Evolutionary conservation across 345 rosid species (phyloP).

Genomic region (Tarenaya hassleriana): DNA sequence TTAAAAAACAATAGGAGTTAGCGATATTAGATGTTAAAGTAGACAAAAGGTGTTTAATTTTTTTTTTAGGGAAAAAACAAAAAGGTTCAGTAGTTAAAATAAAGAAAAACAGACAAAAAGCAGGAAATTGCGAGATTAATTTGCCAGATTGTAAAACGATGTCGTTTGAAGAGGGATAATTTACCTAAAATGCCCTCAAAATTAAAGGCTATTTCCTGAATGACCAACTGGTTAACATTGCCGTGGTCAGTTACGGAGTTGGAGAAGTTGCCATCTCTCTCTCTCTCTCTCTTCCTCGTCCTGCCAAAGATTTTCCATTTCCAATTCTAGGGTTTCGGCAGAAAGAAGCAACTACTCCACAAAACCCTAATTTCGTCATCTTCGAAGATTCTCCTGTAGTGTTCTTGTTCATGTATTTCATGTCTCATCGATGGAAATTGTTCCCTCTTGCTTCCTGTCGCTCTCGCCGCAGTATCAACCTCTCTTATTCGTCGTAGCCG

Average conservation of each 20-base stretch:
- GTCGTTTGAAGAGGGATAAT: background rate
- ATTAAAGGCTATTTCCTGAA: constrained; percentile 2
- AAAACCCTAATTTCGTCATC: constrained; percentile 18
- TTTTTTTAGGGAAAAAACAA: too few species aligned
- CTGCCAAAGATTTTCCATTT: constrained; percentile 10
- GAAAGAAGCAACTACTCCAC: background rate
- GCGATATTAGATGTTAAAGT: too few species aligned
- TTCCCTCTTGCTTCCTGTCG: constrained; percentile 29
- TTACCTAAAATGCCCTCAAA: background rate
- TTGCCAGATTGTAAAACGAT: background rate
- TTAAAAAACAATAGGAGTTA: too few species aligned
- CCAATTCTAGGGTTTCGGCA: constrained; percentile 26
- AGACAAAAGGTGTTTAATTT: too few species aligned
- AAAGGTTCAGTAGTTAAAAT: too few species aligned
- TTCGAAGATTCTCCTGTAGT: constrained; percentile 26
- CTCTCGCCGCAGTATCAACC: constrained; percentile 27
- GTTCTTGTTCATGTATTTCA: constrained; percentile 41
- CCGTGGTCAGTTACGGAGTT: constrained; percentile 23
- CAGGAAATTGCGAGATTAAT: too few species aligned
- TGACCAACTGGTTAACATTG: constrained; percentile 14
- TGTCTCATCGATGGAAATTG: constrained; percentile 63
- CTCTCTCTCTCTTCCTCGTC: constrained; percentile 13
- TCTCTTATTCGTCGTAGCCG: constrained; percentile 38
- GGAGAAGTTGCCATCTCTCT: constrained; percentile 17
- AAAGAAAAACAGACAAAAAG: too few species aligned